These are phyloP conservation scores for Diaporthe ilicicola DNA, from an alignment of 2,329 filamentous ascomycete species.

Conservation along the genomic window DNA sequence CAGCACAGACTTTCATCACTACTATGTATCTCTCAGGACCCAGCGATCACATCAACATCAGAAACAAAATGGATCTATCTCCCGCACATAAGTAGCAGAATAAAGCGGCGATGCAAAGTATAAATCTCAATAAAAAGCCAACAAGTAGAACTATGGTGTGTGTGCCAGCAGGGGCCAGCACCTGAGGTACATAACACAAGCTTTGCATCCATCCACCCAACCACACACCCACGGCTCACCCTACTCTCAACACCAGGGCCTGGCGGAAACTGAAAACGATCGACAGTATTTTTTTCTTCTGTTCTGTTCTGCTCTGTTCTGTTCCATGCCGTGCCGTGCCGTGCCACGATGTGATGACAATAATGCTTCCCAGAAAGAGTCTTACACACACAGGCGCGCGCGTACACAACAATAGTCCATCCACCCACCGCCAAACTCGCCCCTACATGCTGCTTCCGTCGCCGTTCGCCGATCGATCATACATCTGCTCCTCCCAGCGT, in stretches of 20 bases:
- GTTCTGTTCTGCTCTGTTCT: too few relatives aligned
- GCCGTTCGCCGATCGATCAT: not conserved
- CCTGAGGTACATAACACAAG: too few relatives aligned
- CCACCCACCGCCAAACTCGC: not conserved
- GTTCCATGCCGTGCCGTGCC: too few relatives aligned
- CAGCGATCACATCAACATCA: too few relatives aligned
- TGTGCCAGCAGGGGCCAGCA: not conserved
- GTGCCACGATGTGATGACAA: conserved; percentile 9
- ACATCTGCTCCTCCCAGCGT: not conserved
- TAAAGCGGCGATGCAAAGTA: conserved; percentile 26
- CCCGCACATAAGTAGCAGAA: too few relatives aligned
- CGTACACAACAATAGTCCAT: not conserved
- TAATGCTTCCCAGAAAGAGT: not conserved
- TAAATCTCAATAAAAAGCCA: conserved; percentile 25
- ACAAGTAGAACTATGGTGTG: conserved; percentile 23
- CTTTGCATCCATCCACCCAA: conserved; percentile 3
- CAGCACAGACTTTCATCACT: too few relatives aligned
- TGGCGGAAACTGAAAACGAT: not conserved
- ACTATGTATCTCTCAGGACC: too few relatives aligned
- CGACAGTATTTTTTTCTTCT: not conserved
- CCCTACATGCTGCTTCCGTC: conserved; percentile 11
- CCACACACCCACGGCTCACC: not conserved
- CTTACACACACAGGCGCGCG: not conserved
- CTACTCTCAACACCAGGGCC: not conserved
- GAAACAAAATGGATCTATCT: too few relatives aligned